Evolutionary conservation across 2,329 filamentous ascomycete species (phyloP), one percentile per base, ranked within the genome.

Genomic region (Penicillium brasilianum): DNA sequence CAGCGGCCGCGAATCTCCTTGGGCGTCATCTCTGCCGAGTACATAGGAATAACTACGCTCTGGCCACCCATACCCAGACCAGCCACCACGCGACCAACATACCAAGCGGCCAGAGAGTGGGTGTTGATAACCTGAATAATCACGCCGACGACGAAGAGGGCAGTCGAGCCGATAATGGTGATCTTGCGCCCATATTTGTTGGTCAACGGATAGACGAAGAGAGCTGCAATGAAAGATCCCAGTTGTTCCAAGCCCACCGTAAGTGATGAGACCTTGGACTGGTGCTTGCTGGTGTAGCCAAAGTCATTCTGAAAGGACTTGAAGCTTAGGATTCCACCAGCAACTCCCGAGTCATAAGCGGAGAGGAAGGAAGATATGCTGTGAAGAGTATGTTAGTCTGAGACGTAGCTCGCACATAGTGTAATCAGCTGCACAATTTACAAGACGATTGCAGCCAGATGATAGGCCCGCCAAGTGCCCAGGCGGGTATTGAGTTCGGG

Each of bases 161-260:
- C 65, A 37, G 80, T 80, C 13, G 75, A 76, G 43, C 77, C 71
- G 20, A 82, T 74, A 41, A 83, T 75, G 13, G 74, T 72, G 61
- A 68, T 73, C 59, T 76, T 77, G 36, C 82, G 76, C 11, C 81
- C 82, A 59, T 76, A 76, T 28, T 70, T 69, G 54, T 80, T 76
- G 10, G 77, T 80, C 22, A 83, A 56, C 0, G 80, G 79, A 65
- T 78, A 80, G 55, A 81, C 77, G 43, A 73, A 61, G 53, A 82
- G 77, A 59, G 80, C 81, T 22, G 80, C 81, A 46, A 82, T 76
- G 66, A 84, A 84, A 20, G 80, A 80, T 37, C 81, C 82, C 4
- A 81, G 76, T 56, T 83, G 80, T 41, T 82, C 79, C 6, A 83
- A 73, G 8, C 78, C 77, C 14, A 83, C 79, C 43, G 80, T 78